Base-by-base conservation (phyloP, 495 filamentous ascomycete species). In the Lophium mytilinum region DNA sequence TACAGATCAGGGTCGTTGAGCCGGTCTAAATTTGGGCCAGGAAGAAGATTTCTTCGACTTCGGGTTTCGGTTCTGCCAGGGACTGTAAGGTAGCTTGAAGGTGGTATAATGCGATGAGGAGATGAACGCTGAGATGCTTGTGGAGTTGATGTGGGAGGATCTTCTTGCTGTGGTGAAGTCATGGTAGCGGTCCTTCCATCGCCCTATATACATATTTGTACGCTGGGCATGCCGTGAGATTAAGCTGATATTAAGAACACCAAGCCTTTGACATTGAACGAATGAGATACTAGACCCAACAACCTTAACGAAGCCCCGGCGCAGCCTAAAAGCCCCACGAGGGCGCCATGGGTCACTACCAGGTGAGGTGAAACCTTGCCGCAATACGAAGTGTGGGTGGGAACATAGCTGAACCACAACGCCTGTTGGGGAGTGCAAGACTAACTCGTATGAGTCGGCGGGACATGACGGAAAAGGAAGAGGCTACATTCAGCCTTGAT, bases 51-150 rank as follows among this genome's bases (percentile, higher is more conserved):
- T 2, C n/a, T 36, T 14, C 9, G 21, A 9, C 60, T 35, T 9
- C 45, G 12, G 10, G 51, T 47, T 56, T 18, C 41, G 5, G 48
- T 3, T 36, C 37, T 60, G 36, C 30, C 52, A 30, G 61, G 61
- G 30, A 64, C 57, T 12, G 57, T 57, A 9, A 64, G 50, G 42
- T 61, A 64, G 40, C 30, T 60, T 4, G 62, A 57, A 12, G 49
- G 36, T 49, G 53, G 50, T 40, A 64, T 54, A 46, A 14, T 53
- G 14, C 43, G 50, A 8, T 3, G 15, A 6, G 43, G 49, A 50
- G 62, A 53, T 0, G 57, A 43, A 18, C 37, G 24, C 19, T 46
- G 51, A 24, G 55, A 55, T 51, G 49, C 52, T 34, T 50, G 43
- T 5, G 55, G 56, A 12, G 52, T 48, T 12, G 52, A 54, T 33